Conservation (phyloP, 257 asterid genomes). For the Mentha longifolia region DNA sequence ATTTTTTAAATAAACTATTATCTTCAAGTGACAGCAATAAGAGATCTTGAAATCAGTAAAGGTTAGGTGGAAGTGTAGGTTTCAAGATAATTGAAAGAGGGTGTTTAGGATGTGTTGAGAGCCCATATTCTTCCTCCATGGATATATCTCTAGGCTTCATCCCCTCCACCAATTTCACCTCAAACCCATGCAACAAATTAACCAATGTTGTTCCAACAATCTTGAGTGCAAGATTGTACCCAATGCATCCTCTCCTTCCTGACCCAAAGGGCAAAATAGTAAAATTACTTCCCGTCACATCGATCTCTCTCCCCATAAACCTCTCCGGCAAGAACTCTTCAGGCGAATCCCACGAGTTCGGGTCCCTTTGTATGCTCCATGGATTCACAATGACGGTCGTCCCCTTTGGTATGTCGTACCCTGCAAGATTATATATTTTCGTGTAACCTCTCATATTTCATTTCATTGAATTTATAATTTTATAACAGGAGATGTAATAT, state of each 20-base stretch:
- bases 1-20: no score
- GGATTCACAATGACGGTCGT: no score
- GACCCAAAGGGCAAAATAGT: conserved; percentile 40
- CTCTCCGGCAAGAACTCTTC: conserved; percentile 33
- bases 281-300: conserved; percentile 29
- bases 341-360: no score
- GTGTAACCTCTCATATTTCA: no score
- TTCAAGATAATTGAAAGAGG: not conserved
- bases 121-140: not conserved
- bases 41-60: no score
- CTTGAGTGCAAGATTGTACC: conserved; percentile 3
- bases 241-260: conserved; percentile 38
- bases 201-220: no score
- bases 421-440: no score
- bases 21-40: no score
- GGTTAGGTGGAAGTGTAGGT: conserved; percentile 15
- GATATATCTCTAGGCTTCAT: not conserved
- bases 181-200: not conserved
- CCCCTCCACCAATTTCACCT: not conserved
- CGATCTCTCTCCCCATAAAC: conserved; percentile 35
- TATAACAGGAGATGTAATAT: no score
- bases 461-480: no score
- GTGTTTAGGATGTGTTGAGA: not conserved
- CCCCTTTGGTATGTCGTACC: no score
- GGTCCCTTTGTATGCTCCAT: no score